Base-by-base conservation (phyloP, 805 yeast species). In the Zygoascus bituminiphila region DNA sequence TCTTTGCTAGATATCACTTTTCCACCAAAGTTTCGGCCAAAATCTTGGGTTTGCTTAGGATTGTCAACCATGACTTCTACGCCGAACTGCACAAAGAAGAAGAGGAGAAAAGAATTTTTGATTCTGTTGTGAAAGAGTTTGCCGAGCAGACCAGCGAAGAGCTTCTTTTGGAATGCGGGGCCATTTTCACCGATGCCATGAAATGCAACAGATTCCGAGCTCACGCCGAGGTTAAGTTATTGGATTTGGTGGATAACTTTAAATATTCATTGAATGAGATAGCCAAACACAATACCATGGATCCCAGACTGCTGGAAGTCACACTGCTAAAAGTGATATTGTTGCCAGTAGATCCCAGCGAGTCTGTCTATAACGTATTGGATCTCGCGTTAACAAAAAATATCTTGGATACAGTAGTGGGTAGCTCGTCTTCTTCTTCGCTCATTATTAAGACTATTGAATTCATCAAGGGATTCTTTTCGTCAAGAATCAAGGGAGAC, bases 101-200 rank as follows among this genome's bases (percentile, higher is more conserved):
- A 5, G 47, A 54, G 17, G 54, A 53, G 25, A 54, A 54, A 25
- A 58, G 55, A 8, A 58, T 68, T 14, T 51, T 60, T 25, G 58
- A 59, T n/a, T 15, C 15, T 14, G 44, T 48, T 3, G 25, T 54
- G 22, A 45, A 48, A 26, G 49, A 46, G 26, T 54, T 51, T 21
- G 23, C 21, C 17, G 50, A 49, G 17, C 49, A 48, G 17, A n/a
- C 40, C 9, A 39, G 38, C 14, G 39, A 37, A 15, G 24, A 21
- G 20, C 29, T 53, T 3, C 45, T 51, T 14, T 37, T 47, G 7
- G 45, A 48, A 39, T 49, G 54, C 40, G 42, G 44, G 17, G 26
- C n/a, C n/a, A 21, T 53, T 10, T 54, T 54, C 26, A 24, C 20
- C 5, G 14, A 12, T 10, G 39, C 5, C 17, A 36, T 36, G 5